These are phyloP conservation scores for Malassezia vespertilionis DNA, from an alignment of 1,284 basidiomycete genomes.

Conservation along the genomic window DNA sequence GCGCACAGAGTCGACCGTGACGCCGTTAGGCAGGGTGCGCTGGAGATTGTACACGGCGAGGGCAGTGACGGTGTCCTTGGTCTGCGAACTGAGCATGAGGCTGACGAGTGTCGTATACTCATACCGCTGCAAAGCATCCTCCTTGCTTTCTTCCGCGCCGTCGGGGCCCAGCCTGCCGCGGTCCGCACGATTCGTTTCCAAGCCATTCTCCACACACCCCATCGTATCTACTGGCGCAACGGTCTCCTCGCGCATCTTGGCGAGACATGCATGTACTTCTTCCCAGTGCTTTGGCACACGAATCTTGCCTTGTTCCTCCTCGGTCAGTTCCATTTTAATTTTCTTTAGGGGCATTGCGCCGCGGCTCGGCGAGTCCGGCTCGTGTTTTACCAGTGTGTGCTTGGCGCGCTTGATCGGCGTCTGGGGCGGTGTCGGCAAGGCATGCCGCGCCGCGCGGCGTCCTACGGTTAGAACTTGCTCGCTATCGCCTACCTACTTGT, in stretches of 20 bases:
- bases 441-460: constrained; percentile 1
- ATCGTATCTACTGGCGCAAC: constrained; percentile 46
- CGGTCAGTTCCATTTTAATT: constrained; percentile 39
- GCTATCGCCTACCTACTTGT: constrained; percentile 16
- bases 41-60: constrained; percentile 71
- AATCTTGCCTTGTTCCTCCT: constrained; percentile 24
- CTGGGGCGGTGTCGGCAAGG: not conserved
- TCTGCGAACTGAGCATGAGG: constrained; percentile 79
- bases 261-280: constrained; percentile 23
- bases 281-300: constrained; percentile 32
- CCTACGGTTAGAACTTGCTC: not conserved
- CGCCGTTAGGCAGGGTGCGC: constrained; percentile 60
- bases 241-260: constrained; percentile 29
- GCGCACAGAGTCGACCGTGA: constrained; percentile 65
- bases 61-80: constrained; percentile 64
- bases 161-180: constrained; percentile 8
- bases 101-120: constrained; percentile 78
- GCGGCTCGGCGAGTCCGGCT: not conserved
- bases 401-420: not conserved
- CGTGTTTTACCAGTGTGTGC: not conserved
- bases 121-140: constrained; percentile 54
- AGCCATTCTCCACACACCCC: constrained; percentile 44
- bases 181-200: constrained; percentile 28
- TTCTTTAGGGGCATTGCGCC: constrained; percentile 28
- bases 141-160: constrained; percentile 19